Evolutionary conservation across 2,329 filamentous ascomycete genomes (phyloP), one percentile per base, ranked within the genome.

Genomic region (Fusarium tupiense): DNA sequence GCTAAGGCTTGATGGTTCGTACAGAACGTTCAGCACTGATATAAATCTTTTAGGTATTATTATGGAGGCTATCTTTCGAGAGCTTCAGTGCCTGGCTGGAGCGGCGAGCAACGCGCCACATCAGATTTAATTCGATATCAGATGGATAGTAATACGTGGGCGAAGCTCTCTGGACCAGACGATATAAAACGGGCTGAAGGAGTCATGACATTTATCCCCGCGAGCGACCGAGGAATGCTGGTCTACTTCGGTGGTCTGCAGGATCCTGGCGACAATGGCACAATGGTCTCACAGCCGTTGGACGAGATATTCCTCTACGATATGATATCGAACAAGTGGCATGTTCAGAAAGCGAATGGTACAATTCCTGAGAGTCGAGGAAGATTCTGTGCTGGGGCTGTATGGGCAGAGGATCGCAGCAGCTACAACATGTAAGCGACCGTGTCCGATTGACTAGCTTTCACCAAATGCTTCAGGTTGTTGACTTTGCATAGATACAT

Each of bases 391-490:
- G 61, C 61, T 13, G 53, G 61, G 4, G 61, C 53, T n/a, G 40
- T 60, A 16, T 63, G 61, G 53, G 24, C 61, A 0, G 33, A 63
- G 22, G 61, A 63, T 46, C 33, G 33, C 7, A 63, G 53, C 26
- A 63, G 61, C 33, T 63, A 63, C 14, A 60, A 63, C 20, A 63
- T 63, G 60, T 63, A 59, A n/a, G n/a, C n/a, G n/a, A n/a, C n/a
- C n/a, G n/a, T n/a, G n/a, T n/a, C n/a, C n/a, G n/a, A n/a, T n/a
- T n/a, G 10, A 19, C 29, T 5, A 7, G n/a, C n/a, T n/a, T 19
- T 31, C 0, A 2, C 20, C 8, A 2, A 3, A 5, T 22, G 5
- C 0, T 40, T 8, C 2, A 20, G 6, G 14, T 10, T 20, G 4
- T 40, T 63, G 11, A 62, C 24, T 17, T 3, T 19, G 11, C 1